These are phyloP conservation scores for Eucalyptus leucophloia DNA, from an alignment of 345 rosid genomes.

Conservation along the genomic window DNA sequence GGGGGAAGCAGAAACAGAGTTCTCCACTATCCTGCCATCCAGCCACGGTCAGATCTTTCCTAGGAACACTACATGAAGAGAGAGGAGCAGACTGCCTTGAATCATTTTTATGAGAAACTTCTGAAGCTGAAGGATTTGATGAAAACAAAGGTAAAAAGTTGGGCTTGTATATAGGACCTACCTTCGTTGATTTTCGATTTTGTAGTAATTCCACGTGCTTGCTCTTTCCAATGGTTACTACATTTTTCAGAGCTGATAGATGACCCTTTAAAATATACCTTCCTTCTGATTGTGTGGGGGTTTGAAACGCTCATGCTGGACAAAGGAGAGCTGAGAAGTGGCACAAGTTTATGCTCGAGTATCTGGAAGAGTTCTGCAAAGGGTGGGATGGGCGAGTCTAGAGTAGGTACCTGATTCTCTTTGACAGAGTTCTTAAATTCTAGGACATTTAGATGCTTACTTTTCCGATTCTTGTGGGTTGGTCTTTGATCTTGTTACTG, in stretches of 20 bases:
- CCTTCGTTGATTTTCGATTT: background rate
- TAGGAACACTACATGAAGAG: too few species aligned
- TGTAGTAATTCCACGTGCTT: background rate
- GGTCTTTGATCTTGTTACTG: background rate
- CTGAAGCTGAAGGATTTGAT: too few species aligned
- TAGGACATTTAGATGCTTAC: background rate
- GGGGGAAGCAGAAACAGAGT: too few species aligned
- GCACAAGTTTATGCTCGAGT: constrained; percentile 74
- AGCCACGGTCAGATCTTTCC: too few species aligned
- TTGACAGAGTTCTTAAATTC: background rate
- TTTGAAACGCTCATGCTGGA: constrained; percentile 46
- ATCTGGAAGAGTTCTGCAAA: constrained; percentile 41
- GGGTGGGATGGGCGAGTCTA: constrained; percentile 74
- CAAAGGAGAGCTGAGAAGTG: constrained; percentile 59
- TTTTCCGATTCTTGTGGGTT: background rate
- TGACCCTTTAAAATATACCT: background rate
- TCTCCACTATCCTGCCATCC: too few species aligned
- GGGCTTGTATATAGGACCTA: background rate
- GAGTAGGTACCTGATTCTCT: background rate
- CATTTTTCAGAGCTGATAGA: background rate
- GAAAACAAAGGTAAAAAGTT: too few species aligned
- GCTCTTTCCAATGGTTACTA: background rate
- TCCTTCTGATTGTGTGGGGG: background rate
- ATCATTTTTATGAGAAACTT: too few species aligned
- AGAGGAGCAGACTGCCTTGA: too few species aligned